Percentiles rank a stretch among this genome's conserved stretches.
Evolutionary conservation across 2,329 filamentous ascomycete species (phyloP).

Genomic region (Lasiodiplodia theobromae): DNA sequence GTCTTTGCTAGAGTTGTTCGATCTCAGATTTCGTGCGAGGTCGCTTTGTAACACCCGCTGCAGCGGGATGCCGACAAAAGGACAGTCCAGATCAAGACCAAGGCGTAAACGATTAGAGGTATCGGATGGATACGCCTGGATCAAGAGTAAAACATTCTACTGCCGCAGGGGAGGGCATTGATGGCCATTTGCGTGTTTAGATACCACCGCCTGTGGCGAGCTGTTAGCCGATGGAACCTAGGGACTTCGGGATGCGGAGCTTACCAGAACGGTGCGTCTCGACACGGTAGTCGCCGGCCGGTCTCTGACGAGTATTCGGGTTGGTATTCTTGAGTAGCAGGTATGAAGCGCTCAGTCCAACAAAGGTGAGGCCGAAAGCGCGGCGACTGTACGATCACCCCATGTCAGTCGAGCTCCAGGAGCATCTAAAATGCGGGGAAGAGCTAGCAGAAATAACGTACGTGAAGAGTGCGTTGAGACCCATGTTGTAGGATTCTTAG

Average conservation of each 20-base stretch:
- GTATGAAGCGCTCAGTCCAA: conserved; percentile 44
- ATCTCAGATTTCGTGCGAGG: neutral
- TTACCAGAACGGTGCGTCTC: conserved; percentile 27
- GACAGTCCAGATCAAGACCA: neutral
- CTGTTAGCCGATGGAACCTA: neutral
- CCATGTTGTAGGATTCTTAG: conserved; percentile 13
- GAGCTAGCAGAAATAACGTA: neutral
- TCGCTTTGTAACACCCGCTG: neutral
- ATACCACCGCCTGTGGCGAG: conserved; percentile 18
- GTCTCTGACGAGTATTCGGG: conserved; percentile 37
- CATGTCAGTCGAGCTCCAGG: conserved; percentile 14
- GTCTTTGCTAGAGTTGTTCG: neutral
- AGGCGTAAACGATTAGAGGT: neutral
- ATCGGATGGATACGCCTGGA: neutral
- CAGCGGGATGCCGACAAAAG: neutral
- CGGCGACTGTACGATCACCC: conserved; percentile 38
- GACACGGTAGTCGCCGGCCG: conserved; percentile 23
- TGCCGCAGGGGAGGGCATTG: neutral
- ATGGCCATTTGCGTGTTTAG: neutral
- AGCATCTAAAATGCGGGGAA: neutral
- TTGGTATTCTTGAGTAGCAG: conserved; percentile 42
- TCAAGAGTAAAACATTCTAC: neutral
- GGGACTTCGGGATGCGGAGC: neutral
- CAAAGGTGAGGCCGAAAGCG: conserved; percentile 40
- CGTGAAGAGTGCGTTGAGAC: conserved; percentile 24